These are phyloP conservation scores for Russula lepida DNA, from an alignment of 768 basidiomycete genomes.

Conservation along the genomic window DNA sequence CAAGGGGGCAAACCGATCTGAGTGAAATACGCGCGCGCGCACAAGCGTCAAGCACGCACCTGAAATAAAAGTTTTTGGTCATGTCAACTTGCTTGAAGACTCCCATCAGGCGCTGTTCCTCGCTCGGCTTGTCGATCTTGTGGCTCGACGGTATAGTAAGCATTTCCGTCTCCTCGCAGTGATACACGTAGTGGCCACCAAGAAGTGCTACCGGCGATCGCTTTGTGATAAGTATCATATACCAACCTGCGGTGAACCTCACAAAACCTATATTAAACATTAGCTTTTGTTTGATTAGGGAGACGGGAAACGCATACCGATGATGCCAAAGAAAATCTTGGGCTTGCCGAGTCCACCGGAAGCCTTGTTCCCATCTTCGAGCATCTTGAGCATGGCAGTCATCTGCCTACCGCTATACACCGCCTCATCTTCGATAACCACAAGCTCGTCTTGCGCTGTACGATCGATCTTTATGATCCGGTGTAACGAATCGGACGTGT, in stretches of 20 bases:
- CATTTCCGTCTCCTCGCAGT: conserved; percentile 87
- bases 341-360: conserved; percentile 81
- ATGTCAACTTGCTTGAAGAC: conserved; percentile 96
- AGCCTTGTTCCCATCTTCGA: conserved; percentile 88
- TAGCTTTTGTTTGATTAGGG: neutral
- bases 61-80: conserved; percentile 99
- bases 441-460: conserved; percentile 64
- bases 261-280: conserved; percentile 65
- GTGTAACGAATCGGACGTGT: conserved; percentile 80
- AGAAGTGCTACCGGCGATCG: conserved; percentile 87
- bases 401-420: conserved; percentile 87
- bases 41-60: conserved; percentile 35
- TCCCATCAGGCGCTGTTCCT: conserved; percentile 82
- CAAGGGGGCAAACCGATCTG: neutral
- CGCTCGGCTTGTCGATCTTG: conserved; percentile 78
- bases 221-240: conserved; percentile 85
- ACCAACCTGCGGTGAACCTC: conserved; percentile 92
- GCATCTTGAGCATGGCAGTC: conserved; percentile 86
- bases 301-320: conserved; percentile 39
- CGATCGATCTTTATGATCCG: conserved; percentile 92
- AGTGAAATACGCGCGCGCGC: too few species aligned
- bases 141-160: conserved; percentile 69
- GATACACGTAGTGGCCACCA: conserved; percentile 94
- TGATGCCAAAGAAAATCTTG: conserved; percentile 74
- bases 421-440: conserved; percentile 78